These are phyloP conservation scores for Zea mays DNA, from an alignment of 176 grass and related monocot species.

Conservation along the genomic window Zm-B73-REFERENCE-NAM-5.0 NC_050097.1:191431001-191431500, in stretches of 20 bases:
- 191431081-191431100: neutral
- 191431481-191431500: conserved; percentile 49
- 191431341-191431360: neutral
- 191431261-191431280: neutral
- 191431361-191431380: neutral
- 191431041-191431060: conserved; percentile 50
- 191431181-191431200: conserved; percentile 24
- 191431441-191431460: conserved; percentile 63
- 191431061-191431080: neutral
- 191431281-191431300: neutral
- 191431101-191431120: conserved; percentile 29
- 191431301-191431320: conserved; percentile 35
- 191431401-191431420: conserved; percentile 33
- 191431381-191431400: neutral
- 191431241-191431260: neutral
- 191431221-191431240: neutral
- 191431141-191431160: conserved; percentile 1
- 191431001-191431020: neutral
- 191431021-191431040: neutral
- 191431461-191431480: conserved; percentile 62
- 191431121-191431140: conserved; percentile 27
- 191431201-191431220: conserved; percentile 4
- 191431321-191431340: neutral
- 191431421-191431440: conserved; percentile 54
- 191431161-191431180: conserved; percentile 27